phyloP scores from a whole-genome alignment of 139 green algal genomes.

The Haematococcus lacustris region DNA sequence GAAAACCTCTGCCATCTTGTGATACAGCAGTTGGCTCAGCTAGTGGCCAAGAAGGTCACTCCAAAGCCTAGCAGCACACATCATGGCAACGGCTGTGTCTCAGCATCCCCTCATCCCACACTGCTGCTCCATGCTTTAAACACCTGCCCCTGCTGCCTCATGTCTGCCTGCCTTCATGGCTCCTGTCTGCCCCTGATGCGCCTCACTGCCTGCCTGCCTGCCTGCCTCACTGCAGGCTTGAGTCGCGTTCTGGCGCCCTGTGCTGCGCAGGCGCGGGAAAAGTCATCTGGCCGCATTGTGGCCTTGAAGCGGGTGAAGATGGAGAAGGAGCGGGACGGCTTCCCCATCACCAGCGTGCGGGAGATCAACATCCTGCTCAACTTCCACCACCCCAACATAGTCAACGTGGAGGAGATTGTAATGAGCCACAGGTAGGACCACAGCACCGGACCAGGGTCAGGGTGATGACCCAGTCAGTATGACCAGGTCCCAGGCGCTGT shows the following conservation, averaged over 20 bases:
- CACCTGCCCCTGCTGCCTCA: neutral
- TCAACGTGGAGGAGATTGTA: slow-evolving; percentile 89
- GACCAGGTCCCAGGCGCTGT: no score
- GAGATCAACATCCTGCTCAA: slow-evolving; percentile 96
- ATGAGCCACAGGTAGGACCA: slow-evolving; percentile 14
- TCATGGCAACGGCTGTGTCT: neutral
- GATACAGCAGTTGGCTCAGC: neutral
- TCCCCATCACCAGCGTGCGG: slow-evolving; percentile 88
- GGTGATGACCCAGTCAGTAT: no score
- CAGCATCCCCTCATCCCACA: neutral
- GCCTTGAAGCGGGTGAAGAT: slow-evolving; percentile 94
- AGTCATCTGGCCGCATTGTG: slow-evolving; percentile 48
- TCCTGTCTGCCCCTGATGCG: neutral
- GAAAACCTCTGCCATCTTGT: no score
- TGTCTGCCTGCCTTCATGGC: neutral
- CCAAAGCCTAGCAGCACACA: neutral
- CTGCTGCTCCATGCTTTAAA: neutral
- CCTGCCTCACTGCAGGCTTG: neutral
- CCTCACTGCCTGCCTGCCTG: neutral
- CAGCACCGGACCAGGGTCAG: no score
- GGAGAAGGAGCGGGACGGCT: slow-evolving; percentile 85
- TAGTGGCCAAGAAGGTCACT: neutral
- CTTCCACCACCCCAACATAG: slow-evolving; percentile 89
- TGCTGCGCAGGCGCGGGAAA: slow-evolving; percentile 5
- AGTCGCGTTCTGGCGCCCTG: neutral